phyloP scores from a whole-genome alignment of 2,329 filamentous ascomycete species.

The Apiospora sp. region DNA sequence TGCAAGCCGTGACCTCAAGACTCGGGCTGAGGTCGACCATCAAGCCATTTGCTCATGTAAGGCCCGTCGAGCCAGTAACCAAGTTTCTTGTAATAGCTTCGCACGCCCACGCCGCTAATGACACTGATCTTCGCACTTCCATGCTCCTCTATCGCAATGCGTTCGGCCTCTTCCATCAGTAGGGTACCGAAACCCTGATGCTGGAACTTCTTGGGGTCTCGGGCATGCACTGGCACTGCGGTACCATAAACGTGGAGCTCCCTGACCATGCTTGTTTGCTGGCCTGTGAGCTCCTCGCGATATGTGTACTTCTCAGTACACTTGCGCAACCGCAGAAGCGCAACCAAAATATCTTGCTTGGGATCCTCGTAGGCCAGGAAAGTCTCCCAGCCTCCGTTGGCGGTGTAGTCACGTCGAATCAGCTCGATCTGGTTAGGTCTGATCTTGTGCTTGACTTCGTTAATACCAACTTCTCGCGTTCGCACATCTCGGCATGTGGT shows the following conservation, averaged over 20 bases:
- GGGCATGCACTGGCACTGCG: conserved; percentile 94
- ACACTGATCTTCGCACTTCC: conserved; percentile 94
- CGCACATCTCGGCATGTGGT: conserved; percentile 96
- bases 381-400: conserved; percentile 98
- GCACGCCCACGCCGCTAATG: conserved; percentile 95
- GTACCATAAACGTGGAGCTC: conserved; percentile 97
- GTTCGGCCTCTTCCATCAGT: conserved; percentile 96
- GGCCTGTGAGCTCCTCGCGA: conserved; percentile 82
- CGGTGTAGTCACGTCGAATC: conserved; percentile 89
- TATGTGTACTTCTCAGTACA: conserved; percentile 93
- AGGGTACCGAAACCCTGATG: conserved; percentile 97
- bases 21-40: conserved; percentile 49
- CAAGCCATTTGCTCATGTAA: conserved; percentile 76
- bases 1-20: neutral
- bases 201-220: conserved; percentile 96
- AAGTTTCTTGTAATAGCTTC: conserved; percentile 92
- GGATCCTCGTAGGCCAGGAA: conserved; percentile 98
- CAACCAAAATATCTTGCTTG: conserved; percentile 97
- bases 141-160: conserved; percentile 93
- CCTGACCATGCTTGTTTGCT: conserved; percentile 90
- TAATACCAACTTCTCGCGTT: conserved; percentile 96
- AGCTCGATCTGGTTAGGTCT: conserved; percentile 95
- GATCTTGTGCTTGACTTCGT: conserved; percentile 99
- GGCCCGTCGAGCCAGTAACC: conserved; percentile 94
- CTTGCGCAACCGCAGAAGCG: conserved; percentile 85